Evolutionary conservation across 1,139 yeast genomes (phyloP).

Genomic region (Protomyces lactucae-debilis): DNA sequence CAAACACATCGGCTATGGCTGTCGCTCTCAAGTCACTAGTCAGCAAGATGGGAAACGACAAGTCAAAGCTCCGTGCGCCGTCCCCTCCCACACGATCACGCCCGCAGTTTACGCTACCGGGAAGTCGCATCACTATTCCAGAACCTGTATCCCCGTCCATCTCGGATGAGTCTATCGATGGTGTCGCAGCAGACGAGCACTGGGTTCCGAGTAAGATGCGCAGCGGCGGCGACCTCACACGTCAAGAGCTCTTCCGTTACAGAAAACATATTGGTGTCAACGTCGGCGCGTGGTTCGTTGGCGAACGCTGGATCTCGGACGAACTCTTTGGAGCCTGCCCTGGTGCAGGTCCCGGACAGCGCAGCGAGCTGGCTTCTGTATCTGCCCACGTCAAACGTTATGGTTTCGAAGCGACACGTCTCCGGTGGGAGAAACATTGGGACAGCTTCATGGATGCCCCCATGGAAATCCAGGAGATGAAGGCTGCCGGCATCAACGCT

Average conservation of each 20-base stretch:
- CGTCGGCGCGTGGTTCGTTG: slow-evolving; percentile 68
- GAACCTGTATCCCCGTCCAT: not conserved
- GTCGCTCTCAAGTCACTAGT: not conserved
- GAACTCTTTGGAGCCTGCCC: slow-evolving; percentile 60
- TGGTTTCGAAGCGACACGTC: slow-evolving; percentile 55
- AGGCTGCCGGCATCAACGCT: slow-evolving; percentile 61
- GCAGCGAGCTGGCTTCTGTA: slow-evolving; percentile 75
- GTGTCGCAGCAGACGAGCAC: not conserved
- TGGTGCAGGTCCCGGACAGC: slow-evolving; percentile 39
- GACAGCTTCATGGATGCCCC: slow-evolving; percentile 45
- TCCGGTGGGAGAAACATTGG: slow-evolving; percentile 67
- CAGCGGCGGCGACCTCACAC: slow-evolving; percentile 13
- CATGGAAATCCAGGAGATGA: slow-evolving; percentile 69
- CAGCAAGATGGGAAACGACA: not conserved
- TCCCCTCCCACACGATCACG: not conserved
- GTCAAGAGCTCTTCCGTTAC: slow-evolving; percentile 29
- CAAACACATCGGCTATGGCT: not conserved
- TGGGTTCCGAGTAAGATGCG: not conserved
- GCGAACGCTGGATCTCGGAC: slow-evolving; percentile 54
- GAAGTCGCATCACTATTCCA: not conserved
- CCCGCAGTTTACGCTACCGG: not conserved
- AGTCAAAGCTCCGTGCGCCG: not conserved
- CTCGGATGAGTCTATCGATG: not conserved
- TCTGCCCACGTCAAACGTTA: slow-evolving; percentile 45
- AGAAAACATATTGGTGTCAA: slow-evolving; percentile 79